Conservation (phyloP, 169 alveolate species). For the Fabrea salina region DNA sequence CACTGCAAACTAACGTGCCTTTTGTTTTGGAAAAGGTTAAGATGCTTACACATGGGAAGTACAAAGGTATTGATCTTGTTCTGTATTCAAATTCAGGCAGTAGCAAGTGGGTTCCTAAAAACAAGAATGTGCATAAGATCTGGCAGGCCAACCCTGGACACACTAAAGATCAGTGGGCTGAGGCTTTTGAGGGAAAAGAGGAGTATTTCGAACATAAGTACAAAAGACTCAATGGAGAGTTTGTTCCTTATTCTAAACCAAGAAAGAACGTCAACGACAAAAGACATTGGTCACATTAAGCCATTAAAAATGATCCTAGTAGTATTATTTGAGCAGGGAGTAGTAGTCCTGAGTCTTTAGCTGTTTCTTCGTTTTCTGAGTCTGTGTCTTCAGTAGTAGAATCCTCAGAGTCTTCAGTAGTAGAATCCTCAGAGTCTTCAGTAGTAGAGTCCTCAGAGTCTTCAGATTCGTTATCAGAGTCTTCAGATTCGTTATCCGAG, state of each 20-base stretch:
- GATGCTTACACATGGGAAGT: slow-evolving; percentile 28
- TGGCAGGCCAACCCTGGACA: not conserved
- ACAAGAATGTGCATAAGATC: not conserved
- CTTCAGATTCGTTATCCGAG: too few relatives aligned
- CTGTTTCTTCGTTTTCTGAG: too few relatives aligned
- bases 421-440: too few relatives aligned
- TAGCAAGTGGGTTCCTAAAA: not conserved
- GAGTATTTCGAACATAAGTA: not conserved
- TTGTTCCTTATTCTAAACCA: slow-evolving; percentile 16
- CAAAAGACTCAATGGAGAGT: not conserved
- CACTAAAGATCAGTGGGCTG: not conserved
- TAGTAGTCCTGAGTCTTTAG: too few relatives aligned
- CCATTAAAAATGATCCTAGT: too few relatives aligned
- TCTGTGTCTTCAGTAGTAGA: too few relatives aligned
- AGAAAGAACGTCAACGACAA: not conserved
- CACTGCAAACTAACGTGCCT: not conserved
- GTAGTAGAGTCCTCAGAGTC: too few relatives aligned
- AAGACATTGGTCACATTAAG: not conserved
- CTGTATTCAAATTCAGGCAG: too few relatives aligned
- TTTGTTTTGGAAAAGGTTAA: slow-evolving; percentile 18
- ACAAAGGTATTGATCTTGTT: not conserved
- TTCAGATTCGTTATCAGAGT: too few relatives aligned
- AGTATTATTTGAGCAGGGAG: too few relatives aligned
- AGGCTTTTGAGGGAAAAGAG: not conserved
- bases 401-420: too few relatives aligned